A percentile compares a stretch with the other conserved stretches of the same genome.
phyloP scores from a whole-genome alignment of 495 filamentous ascomycete species.

The Tuber melanosporum region DNA sequence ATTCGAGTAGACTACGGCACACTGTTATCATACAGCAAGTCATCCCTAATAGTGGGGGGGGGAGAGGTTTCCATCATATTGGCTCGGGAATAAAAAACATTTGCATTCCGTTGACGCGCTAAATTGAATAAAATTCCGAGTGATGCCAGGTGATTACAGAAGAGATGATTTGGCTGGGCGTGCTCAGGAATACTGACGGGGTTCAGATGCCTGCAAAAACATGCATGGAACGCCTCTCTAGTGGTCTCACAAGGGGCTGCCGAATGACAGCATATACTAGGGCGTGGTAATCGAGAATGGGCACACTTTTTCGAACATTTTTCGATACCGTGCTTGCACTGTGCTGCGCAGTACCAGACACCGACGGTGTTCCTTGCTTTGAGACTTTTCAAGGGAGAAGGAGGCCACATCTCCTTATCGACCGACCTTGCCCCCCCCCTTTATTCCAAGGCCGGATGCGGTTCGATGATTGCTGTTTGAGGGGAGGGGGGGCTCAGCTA shows the following conservation, averaged over 20 bases:
- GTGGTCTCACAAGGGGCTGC: not conserved
- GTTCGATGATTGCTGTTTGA: not conserved
- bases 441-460: not conserved
- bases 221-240: not conserved
- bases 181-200: not conserved
- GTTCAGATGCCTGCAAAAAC: not conserved
- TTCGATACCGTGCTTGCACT: not conserved
- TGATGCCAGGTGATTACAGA: not conserved
- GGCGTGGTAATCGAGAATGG: not conserved
- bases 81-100: not conserved
- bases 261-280: not conserved
- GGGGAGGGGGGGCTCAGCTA: not conserved
- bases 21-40: not conserved
- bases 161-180: not conserved
- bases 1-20: not conserved
- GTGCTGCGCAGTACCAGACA: not conserved
- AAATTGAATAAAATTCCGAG: not conserved
- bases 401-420: constrained; percentile 1
- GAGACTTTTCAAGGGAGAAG: not conserved
- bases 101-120: not conserved
- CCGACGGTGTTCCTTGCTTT: not conserved
- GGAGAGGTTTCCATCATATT: not conserved
- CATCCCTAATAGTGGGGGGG: not conserved
- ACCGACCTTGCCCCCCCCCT: not conserved
- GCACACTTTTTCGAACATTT: not conserved